Conservation (phyloP, 2,329 filamentous ascomycete species). For the Camptophora hylomeconis region DNA sequence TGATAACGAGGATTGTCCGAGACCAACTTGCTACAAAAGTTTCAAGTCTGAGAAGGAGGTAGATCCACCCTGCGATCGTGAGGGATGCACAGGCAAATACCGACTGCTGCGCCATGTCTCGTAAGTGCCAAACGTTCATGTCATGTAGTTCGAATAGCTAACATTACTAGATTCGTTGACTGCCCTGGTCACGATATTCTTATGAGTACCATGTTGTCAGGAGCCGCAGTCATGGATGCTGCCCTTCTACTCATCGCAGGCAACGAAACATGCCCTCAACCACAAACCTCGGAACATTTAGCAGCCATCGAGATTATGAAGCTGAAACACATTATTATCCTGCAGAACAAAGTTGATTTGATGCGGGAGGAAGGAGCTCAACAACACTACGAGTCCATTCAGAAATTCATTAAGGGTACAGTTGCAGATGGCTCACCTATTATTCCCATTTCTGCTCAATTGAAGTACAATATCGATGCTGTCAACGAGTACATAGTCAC, state of each 20-base stretch:
- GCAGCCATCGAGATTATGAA: constrained; percentile 99
- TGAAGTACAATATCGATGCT: constrained; percentile 99
- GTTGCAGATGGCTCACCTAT: constrained; percentile 90
- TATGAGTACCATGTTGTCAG: constrained; percentile 99
- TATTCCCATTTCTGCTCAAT: constrained; percentile 91
- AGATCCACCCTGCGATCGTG: constrained; percentile 86
- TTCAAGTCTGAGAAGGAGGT: constrained; percentile 99
- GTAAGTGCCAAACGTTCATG: constrained; percentile 41
- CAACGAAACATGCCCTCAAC: constrained; percentile 96
- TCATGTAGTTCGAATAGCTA: constrained; percentile 8
- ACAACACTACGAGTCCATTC: constrained; percentile 90
- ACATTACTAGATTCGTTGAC: constrained; percentile 65
- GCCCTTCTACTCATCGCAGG: constrained; percentile 91
- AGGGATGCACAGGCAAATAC: constrained; percentile 81
- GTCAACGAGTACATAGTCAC: constrained; percentile 93
- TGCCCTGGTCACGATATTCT: constrained; percentile 99
- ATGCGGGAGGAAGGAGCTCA: constrained; percentile 93
- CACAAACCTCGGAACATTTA: constrained; percentile 96
- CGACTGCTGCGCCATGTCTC: constrained; percentile 82
- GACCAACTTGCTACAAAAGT: constrained; percentile 89
- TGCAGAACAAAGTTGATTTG: constrained; percentile 98
- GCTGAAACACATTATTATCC: constrained; percentile 96
- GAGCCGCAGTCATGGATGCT: constrained; percentile 98
- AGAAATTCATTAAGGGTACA: constrained; percentile 96
- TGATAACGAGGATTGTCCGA: constrained; percentile 78